phyloP scores from a whole-genome alignment of 805 yeast genomes.

The Nakazawaea pomicola region DNA sequence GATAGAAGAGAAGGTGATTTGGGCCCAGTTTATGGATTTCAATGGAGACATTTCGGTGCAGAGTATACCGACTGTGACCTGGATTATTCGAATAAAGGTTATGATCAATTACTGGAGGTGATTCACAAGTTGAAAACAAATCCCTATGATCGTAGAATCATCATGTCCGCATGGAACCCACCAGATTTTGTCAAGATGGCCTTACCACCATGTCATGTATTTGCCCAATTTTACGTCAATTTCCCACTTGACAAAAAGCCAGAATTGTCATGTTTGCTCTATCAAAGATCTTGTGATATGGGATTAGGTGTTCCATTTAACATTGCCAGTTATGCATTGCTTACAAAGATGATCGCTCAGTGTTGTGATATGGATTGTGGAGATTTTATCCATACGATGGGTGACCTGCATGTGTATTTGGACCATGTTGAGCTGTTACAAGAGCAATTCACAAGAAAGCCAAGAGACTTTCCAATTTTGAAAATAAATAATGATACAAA shows the following conservation, averaged over 20 bases:
- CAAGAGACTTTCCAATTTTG: constrained; percentile 78
- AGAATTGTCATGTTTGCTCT: constrained; percentile 77
- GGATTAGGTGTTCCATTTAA: constrained; percentile 99
- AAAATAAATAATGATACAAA: constrained; percentile 61
- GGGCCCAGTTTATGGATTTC: constrained; percentile 98
- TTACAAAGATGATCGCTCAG: constrained; percentile 93
- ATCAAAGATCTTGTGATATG: constrained; percentile 99
- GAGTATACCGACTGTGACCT: constrained; percentile 80
- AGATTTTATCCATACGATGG: constrained; percentile 91
- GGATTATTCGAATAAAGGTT: constrained; percentile 84
- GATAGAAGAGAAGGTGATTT: constrained; percentile 87
- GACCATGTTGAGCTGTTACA: constrained; percentile 91
- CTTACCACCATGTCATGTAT: constrained; percentile 96
- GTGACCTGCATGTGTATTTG: constrained; percentile 92
- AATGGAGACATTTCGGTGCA: constrained; percentile 99
- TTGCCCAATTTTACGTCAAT: constrained; percentile 90
- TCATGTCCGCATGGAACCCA: constrained; percentile 98
- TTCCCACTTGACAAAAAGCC: constrained; percentile 65
- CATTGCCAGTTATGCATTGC: constrained; percentile 91
- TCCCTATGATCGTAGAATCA: constrained; percentile 93
- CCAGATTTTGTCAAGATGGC: constrained; percentile 95
- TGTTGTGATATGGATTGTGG: constrained; percentile 95
- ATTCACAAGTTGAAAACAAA: constrained; percentile 76
- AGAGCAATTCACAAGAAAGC: constrained; percentile 71
- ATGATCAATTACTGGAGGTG: constrained; percentile 80